Evolutionary conservation across 129 eudicot species (phyloP).

Genomic region (Lactuca saligna): DNA sequence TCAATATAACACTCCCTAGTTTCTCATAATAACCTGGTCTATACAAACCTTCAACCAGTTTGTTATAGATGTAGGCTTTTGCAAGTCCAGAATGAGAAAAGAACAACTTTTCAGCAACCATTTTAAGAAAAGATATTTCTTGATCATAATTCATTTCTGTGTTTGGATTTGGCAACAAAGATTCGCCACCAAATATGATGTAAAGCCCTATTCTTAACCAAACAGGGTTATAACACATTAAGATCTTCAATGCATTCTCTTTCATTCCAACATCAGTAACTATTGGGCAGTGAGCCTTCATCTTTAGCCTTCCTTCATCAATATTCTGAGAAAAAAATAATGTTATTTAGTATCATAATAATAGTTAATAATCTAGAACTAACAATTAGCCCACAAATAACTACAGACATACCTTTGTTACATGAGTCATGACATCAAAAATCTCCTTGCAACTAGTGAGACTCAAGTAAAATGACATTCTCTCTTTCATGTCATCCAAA

Average conservation of each 20-base stretch:
- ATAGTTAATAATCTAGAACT: background rate
- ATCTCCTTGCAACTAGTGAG: conserved; percentile 62
- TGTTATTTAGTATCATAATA: background rate
- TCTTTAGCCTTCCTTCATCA: conserved; percentile 85
- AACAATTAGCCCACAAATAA: conserved; percentile 6
- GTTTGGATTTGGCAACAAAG: conserved; percentile 60
- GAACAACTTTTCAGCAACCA: conserved; percentile 76
- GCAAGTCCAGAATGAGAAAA: conserved; percentile 83
- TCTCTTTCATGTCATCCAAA: conserved; percentile 79
- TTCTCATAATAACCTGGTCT: conserved; percentile 96
- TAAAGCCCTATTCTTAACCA: conserved; percentile 92
- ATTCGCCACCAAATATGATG: conserved; percentile 86
- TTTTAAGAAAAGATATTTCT: conserved; percentile 77
- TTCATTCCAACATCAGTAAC: conserved; percentile 94
- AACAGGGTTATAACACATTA: conserved; percentile 74
- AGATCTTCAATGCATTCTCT: conserved; percentile 67
- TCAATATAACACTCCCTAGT: conserved; percentile 75
- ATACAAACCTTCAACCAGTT: conserved; percentile 85
- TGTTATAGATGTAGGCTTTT: conserved; percentile 72
- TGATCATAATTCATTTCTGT: conserved; percentile 62
- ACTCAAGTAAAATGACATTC: conserved; percentile 78
- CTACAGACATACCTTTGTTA: conserved; percentile 66
- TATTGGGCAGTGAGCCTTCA: conserved; percentile 87
- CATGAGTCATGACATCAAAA: conserved; percentile 61
- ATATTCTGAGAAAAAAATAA: conserved; percentile 51